These are phyloP conservation scores for Sarocladiaceae sp. DNA, from an alignment of 2,329 filamentous ascomycete species.

Conservation along the genomic window DNA sequence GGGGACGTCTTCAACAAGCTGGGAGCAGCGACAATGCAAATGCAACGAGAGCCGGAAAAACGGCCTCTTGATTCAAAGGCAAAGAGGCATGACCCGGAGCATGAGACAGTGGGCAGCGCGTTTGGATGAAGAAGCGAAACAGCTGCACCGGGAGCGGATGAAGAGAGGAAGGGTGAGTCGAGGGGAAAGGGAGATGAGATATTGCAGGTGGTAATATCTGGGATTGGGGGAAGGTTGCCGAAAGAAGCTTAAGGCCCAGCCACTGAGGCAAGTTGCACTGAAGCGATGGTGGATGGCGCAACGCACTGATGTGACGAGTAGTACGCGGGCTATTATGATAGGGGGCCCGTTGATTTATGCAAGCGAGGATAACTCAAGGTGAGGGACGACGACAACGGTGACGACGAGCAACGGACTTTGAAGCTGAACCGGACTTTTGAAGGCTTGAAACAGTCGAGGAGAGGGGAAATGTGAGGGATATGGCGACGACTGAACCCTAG, in stretches of 20 bases:
- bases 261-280: conserved; percentile 1
- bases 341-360: not conserved
- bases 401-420: too few relatives aligned
- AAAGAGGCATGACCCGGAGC: not conserved
- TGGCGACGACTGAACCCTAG: not conserved
- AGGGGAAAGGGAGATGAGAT: conserved; percentile 4
- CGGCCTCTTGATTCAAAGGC: conserved; percentile 8
- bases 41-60: not conserved
- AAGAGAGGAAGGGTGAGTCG: not conserved
- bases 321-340: not conserved
- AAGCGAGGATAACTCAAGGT: too few relatives aligned
- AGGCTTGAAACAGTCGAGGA: not conserved
- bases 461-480: not conserved
- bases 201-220: conserved; percentile 10
- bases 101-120: conserved; percentile 2
- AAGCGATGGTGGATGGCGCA: not conserved
- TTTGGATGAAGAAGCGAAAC: not conserved
- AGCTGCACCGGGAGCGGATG: not conserved
- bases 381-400: too few relatives aligned
- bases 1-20: not conserved
- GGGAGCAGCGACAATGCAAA: conserved; percentile 2
- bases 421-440: not conserved
- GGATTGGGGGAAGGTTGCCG: conserved; percentile 6
- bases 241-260: conserved; percentile 9
- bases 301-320: not conserved